Evolutionary conservation across 768 basidiomycete genomes (phyloP), one percentile per base, ranked within the genome.

Genomic region (Gyrodon lividus): DNA sequence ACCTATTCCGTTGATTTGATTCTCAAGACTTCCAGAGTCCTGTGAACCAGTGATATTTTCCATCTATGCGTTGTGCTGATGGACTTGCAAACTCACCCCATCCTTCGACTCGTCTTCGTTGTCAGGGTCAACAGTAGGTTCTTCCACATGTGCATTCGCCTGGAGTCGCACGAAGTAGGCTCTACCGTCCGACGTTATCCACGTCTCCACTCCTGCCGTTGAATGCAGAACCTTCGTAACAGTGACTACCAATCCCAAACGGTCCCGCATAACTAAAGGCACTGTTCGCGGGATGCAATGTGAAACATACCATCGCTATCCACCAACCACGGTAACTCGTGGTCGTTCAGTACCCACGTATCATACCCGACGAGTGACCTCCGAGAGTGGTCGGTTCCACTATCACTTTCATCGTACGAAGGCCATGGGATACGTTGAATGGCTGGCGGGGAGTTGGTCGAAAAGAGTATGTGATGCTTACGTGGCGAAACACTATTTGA

Each of bases 381-480:
- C 51, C 58, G 73, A 43, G 65, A 66, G 24, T 65, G 62, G n/a
- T 57, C 59, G 20, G 59, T 59, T 17, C 71, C 72, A 12, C 67
- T 70, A 24, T 78, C 72, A 28, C 65, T 64, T 7, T 74, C 74
- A 19, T 72, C 72, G 31, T 77, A 73, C 31, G 71, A 66, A 7
- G 92, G 91, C 90, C 92, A 93, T 2, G 91, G 89, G 59, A 93
- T 88, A 20, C 86, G 81, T 60, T 93, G 91, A 23, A 93, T 74
- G 3, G 89, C 82, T 1, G 88, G 80, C 2, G 92, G 91, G 49
- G 74, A 79, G 57, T 72, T 74, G 0, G 89, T 92, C 3, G 90
- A 86, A 63, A 92, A 92, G 35, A 86, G 52, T 23, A 93, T 74
- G 66, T 83, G 77, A 44, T 82, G 71, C 61, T 75, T 82, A 46